Percentiles rank a stretch among this genome's conserved stretches.
These are phyloP conservation scores for Coprinopsis marcescibilis DNA, from an alignment of 768 basidiomycete genomes.

Conservation along the genomic window DNA sequence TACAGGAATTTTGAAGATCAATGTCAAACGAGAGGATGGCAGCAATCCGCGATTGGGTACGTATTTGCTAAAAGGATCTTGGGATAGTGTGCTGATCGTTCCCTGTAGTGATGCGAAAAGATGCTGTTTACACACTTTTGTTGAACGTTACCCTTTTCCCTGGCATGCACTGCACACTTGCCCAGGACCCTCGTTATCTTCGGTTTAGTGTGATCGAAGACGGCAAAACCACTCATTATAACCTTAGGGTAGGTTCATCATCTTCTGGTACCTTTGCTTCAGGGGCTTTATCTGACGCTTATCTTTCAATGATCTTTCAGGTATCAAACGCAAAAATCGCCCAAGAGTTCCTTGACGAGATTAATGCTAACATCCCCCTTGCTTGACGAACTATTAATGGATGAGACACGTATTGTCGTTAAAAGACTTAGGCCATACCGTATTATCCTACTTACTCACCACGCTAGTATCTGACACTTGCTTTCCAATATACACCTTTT, in stretches of 20 bases:
- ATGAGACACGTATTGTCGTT: neutral
- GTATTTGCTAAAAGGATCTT: conserved; percentile 14
- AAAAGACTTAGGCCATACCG: neutral
- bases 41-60: conserved; percentile 64
- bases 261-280: conserved; percentile 11
- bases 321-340: conserved; percentile 67
- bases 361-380: conserved; percentile 41
- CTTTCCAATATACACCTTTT: too few species aligned
- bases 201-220: conserved; percentile 69
- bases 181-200: conserved; percentile 76
- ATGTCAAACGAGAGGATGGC: conserved; percentile 59
- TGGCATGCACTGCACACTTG: conserved; percentile 69
- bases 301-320: conserved; percentile 26
- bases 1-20: conserved; percentile 64
- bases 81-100: neutral
- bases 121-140: conserved; percentile 70
- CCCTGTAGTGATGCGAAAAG: conserved; percentile 73
- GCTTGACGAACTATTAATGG: neutral
- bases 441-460: conserved; percentile 1
- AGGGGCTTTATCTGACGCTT: conserved; percentile 9
- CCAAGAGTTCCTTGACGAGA: conserved; percentile 57
- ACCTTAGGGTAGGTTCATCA: conserved; percentile 56
- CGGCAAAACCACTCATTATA: conserved; percentile 61
- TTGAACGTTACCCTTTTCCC: conserved; percentile 72
- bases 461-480: neutral